A percentile compares a stretch with the other conserved stretches of the same genome.
Conservation (phyloP, 805 yeast genomes). For the Saturnispora hagleri region DNA sequence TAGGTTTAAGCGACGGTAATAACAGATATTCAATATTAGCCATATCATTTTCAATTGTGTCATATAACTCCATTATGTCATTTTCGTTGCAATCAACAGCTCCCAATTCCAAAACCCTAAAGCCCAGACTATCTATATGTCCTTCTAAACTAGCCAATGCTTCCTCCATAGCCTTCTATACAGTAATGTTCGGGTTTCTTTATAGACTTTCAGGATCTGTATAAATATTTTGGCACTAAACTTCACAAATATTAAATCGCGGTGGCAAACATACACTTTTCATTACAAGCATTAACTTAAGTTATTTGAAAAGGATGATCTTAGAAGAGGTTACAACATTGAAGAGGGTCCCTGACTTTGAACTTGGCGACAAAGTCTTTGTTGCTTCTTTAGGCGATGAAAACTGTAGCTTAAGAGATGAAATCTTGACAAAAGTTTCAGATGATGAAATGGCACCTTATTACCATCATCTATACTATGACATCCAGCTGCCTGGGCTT, state of each 20-base stretch:
- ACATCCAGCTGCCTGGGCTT: slow-evolving; percentile 31
- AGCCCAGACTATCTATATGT: not conserved
- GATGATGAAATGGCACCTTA: slow-evolving; percentile 71
- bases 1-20: slow-evolving; percentile 6
- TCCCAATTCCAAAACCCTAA: not conserved
- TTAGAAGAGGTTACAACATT: slow-evolving; percentile 18
- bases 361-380: slow-evolving; percentile 73
- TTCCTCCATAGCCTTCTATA: not conserved
- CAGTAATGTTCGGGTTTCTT: not conserved
- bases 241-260: not conserved
- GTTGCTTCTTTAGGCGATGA: slow-evolving; percentile 31
- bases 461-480: slow-evolving; percentile 56
- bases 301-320: not conserved
- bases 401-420: slow-evolving; percentile 29
- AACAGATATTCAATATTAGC: slow-evolving; percentile 11
- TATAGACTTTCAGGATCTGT: not conserved
- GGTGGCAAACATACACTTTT: slow-evolving; percentile 5
- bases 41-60: slow-evolving; percentile 13
- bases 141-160: not conserved
- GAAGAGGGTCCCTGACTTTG: slow-evolving; percentile 69
- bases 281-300: not conserved
- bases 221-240: not conserved
- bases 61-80: slow-evolving; percentile 16
- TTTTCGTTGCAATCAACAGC: slow-evolving; percentile 1
- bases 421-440: slow-evolving; percentile 46